These are phyloP conservation scores for Termitomyces sp. DNA, from an alignment of 768 basidiomycete genomes.

Conservation along the genomic window DNA sequence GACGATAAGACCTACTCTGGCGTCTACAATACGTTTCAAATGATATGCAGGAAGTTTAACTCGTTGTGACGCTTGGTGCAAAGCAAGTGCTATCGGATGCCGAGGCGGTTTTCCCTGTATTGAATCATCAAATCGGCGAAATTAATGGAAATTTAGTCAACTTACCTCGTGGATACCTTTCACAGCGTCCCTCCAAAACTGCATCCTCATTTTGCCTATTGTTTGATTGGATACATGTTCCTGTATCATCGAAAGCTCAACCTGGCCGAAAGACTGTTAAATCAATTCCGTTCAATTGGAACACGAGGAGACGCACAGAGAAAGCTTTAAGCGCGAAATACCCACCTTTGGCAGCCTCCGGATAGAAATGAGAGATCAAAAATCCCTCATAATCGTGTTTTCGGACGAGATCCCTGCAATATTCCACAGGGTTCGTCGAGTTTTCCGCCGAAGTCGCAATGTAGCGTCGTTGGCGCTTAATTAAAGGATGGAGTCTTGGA, in stretches of 20 bases:
- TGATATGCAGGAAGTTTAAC: constrained; percentile 65
- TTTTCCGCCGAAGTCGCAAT: constrained; percentile 7
- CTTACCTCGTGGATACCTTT: constrained; percentile 62
- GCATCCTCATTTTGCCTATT: constrained; percentile 80
- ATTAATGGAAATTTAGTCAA: constrained; percentile 2
- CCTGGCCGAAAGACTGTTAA: constrained; percentile 32
- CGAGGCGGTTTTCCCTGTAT: constrained; percentile 66
- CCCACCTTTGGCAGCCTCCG: constrained; percentile 54
- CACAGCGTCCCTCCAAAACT: constrained; percentile 84
- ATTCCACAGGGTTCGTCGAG: constrained; percentile 41
- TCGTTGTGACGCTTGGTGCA: constrained; percentile 49
- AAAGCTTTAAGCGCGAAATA: constrained; percentile 83
- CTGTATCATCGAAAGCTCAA: constrained; percentile 73
- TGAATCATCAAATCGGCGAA: constrained; percentile 7
- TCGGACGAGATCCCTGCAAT: constrained; percentile 68
- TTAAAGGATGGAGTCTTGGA: neutral
- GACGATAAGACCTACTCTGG: constrained; percentile 50
- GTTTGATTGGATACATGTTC: constrained; percentile 69
- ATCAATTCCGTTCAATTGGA: constrained; percentile 1
- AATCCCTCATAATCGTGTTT: constrained; percentile 83
- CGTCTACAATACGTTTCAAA: constrained; percentile 79
- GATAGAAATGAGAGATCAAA: constrained; percentile 66
- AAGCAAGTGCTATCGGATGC: constrained; percentile 76
- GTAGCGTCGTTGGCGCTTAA: constrained; percentile 2
- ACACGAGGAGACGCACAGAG: constrained; percentile 49